phyloP scores from a whole-genome alignment of 768 basidiomycete species.

The Coprinopsis sp. region DNA sequence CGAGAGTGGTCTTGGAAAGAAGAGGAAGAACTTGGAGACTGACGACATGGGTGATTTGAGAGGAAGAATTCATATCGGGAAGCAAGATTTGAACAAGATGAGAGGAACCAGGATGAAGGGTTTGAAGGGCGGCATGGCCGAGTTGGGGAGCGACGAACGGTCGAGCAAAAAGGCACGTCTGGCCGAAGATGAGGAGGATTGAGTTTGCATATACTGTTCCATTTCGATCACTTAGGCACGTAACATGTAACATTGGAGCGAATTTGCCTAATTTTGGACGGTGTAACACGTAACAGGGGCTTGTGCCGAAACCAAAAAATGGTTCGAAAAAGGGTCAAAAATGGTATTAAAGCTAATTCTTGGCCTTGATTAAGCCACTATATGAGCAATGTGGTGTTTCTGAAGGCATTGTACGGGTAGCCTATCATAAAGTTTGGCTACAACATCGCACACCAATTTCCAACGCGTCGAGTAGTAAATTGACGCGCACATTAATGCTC shows the following conservation, averaged over 20 bases:
- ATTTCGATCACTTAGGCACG: background rate
- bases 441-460: too few relatives aligned
- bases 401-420: too few relatives aligned
- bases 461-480: too few relatives aligned
- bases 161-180: slow-evolving; percentile 19
- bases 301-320: too few relatives aligned
- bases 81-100: slow-evolving; percentile 81
- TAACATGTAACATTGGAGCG: background rate
- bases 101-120: slow-evolving; percentile 98
- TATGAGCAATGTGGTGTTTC: too few relatives aligned
- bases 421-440: too few relatives aligned
- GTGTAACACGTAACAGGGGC: background rate
- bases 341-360: too few relatives aligned
- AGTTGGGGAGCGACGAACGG: slow-evolving; percentile 11
- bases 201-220: background rate
- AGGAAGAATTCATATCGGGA: slow-evolving; percentile 83
- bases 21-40: slow-evolving; percentile 90
- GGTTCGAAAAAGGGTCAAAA: too few relatives aligned
- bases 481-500: too few relatives aligned
- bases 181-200: slow-evolving; percentile 12
- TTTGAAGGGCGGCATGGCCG: slow-evolving; percentile 30
- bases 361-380: too few relatives aligned
- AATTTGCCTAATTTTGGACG: background rate
- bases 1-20: slow-evolving; percentile 85
- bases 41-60: slow-evolving; percentile 98